Evolutionary conservation across 2,329 filamentous ascomycete species (phyloP), one percentile per base, ranked within the genome.

Genomic region (Cercospora brassicicola): DNA sequence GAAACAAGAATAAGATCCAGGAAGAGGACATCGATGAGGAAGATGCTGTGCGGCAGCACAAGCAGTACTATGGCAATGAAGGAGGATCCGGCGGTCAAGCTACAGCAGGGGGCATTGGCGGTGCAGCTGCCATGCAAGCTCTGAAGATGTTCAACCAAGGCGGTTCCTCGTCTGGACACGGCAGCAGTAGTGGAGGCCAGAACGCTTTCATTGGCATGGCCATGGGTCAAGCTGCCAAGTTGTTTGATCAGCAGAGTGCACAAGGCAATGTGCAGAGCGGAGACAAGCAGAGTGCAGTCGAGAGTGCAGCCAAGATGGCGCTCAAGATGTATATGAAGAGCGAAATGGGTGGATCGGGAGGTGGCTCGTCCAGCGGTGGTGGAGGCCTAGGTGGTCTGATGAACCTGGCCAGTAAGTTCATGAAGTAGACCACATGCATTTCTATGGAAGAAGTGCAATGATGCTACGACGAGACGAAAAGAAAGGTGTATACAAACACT

Each of bases 301-400:
- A 91, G 77, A 84, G 89, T 79, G 94, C 94, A 2, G 93, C 89
- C 1, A 90, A 96, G 84, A 90, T 92, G 86, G 94, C 93, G 2
- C 80, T 97, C 74, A 93, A 96, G 86, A 91, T 97, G 88, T 97
- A 94, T 80, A 82, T 96, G 83, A 94, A 96, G 87, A 88, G 86
- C 74, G 86, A 93, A 78, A 80, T 80, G 77, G 80, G 82, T 30
- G 74, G 76, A 11, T 86, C 85, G 20, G 80, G 84, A 71, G 81
- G 83, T 51, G 78, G 81, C n/a, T 75, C 80, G 26, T 70, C 73
- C 11, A 26, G 45, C 20, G 80, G 84, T 71, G 82, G 71, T 18
- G 70, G 68, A 18, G 70, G 68, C 18, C 36, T 72, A n/a, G 68
- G 68, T 8, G 84, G 87, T 1, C 74, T 90, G 67, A 83, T 89